Evolutionary conservation across 2,329 filamentous ascomycete species (phyloP), one percentile per base, ranked within the genome.

Genomic region (Trichoderma aggressivum): DNA sequence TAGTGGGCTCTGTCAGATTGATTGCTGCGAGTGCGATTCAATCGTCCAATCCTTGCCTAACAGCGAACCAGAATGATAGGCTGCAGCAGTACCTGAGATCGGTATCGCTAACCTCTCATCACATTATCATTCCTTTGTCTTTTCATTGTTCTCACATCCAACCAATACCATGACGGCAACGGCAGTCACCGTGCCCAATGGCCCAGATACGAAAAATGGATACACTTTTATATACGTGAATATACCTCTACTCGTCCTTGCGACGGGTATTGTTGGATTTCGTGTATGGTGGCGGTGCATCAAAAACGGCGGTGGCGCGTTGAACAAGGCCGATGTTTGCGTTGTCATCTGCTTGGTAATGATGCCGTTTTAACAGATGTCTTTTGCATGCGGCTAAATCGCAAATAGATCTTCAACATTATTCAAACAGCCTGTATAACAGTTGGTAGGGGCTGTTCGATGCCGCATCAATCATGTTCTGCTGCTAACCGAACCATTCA

Each of bases 271-370:
- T 14, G 65, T 69, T 60, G 39, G 39, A 7, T 69, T 69, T 36
- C 65, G 65, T 53, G 56, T 69, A n/a, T 69, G 65, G 65, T 69
- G 65, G 65, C 36, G 65, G 18, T 69, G 55, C 30, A 53, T 69
- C 10, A 69, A 69, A 18, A 50, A 53, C n/a, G 56, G 65, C 16
- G 39, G 43, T 12, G 14, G 56, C 56, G 21, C 53, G 10, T 26
- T 69, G 21, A 69, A 69, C 56, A 69, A 58, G 36, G 65, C 65
- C 14, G 65, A 69, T 59, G n/a, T 69, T 28, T 69, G 65, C 39
- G 65, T 69, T 61, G 56, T 60, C n/a, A 60, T 59, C 16, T 60
- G 65, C 16, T 28, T 69, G 65, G 65, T 69, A 69, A 50, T 26
- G n/a, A 18, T 6, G 12, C 21, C 10, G 5, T 53, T 60, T 11